A percentile compares a stretch with the other conserved stretches of the same genome.
Evolutionary conservation across 257 asterid genomes (phyloP).

Genomic region (Solanum phureja): DNA sequence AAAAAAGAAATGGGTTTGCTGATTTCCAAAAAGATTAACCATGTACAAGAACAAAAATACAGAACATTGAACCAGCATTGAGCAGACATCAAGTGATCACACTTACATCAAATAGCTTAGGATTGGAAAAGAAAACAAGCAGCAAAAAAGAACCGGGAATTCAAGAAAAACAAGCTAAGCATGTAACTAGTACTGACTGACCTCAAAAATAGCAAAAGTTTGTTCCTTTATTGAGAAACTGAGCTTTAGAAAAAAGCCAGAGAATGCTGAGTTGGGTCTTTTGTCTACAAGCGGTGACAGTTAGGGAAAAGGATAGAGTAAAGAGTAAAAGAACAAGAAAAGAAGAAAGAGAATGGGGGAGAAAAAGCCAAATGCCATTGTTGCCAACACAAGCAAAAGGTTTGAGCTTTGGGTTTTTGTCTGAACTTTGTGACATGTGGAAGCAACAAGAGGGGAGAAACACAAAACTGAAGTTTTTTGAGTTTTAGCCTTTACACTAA

Average conservation of each 20-base stretch:
- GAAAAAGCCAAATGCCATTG: neutral
- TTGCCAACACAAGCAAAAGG: neutral
- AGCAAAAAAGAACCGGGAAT: neutral
- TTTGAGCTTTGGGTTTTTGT: neutral
- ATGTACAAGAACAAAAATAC: neutral
- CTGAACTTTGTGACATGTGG: neutral
- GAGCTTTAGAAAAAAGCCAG: neutral
- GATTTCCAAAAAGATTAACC: neutral
- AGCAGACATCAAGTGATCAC: neutral
- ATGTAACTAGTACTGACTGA: neutral
- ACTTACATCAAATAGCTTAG: neutral
- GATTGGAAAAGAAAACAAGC: neutral
- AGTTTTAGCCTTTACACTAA: neutral
- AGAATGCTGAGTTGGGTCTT: neutral
- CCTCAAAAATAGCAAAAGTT: neutral
- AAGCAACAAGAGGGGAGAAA: neutral
- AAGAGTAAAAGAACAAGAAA: neutral
- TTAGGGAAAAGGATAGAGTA: neutral
- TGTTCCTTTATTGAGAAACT: neutral
- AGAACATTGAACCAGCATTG: constrained; percentile 2
- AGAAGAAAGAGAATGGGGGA: neutral
- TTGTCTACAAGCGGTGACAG: neutral
- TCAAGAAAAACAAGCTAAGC: neutral
- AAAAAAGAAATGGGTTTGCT: neutral
- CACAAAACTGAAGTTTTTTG: neutral